A percentile compares a stretch with the other conserved stretches of the same genome.
Conservation (phyloP, 2,329 filamentous ascomycete species). For the Aspergillus unguis region DNA sequence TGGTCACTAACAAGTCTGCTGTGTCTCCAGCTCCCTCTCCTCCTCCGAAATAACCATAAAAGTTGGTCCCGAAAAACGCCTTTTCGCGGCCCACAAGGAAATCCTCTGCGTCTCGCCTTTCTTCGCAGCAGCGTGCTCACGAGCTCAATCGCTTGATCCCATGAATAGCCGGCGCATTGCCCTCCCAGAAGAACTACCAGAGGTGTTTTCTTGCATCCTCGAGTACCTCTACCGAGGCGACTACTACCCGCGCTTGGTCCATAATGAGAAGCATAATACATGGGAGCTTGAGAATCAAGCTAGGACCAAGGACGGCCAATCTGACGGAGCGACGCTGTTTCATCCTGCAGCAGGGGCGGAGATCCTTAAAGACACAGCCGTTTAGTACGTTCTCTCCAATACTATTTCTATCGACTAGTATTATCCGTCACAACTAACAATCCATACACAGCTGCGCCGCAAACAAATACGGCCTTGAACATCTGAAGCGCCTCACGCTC, state of each 20-base stretch:
- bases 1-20: neutral
- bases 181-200: constrained; percentile 80
- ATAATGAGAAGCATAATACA: constrained; percentile 74
- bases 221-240: constrained; percentile 94
- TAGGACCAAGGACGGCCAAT: constrained; percentile 40
- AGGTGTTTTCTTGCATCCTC: constrained; percentile 84
- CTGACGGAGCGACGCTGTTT: constrained; percentile 65
- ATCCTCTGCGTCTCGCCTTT: constrained; percentile 74
- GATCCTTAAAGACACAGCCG: constrained; percentile 81
- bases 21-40: constrained; percentile 49
- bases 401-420: neutral
- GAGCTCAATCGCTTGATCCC: constrained; percentile 53
- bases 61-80: constrained; percentile 74
- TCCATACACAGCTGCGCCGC: constrained; percentile 62
- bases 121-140: constrained; percentile 64
- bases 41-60: constrained; percentile 75
- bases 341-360: constrained; percentile 62
- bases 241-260: constrained; percentile 78
- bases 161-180: constrained; percentile 65
- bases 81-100: constrained; percentile 90
- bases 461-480: constrained; percentile 76
- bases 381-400: constrained; percentile 57
- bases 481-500: constrained; percentile 78
- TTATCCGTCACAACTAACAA: neutral
- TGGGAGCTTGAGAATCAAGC: constrained; percentile 72